These are phyloP conservation scores for Verruconis gallopava DNA, from an alignment of 2,329 filamentous ascomycete species.

Conservation along the genomic window DNA sequence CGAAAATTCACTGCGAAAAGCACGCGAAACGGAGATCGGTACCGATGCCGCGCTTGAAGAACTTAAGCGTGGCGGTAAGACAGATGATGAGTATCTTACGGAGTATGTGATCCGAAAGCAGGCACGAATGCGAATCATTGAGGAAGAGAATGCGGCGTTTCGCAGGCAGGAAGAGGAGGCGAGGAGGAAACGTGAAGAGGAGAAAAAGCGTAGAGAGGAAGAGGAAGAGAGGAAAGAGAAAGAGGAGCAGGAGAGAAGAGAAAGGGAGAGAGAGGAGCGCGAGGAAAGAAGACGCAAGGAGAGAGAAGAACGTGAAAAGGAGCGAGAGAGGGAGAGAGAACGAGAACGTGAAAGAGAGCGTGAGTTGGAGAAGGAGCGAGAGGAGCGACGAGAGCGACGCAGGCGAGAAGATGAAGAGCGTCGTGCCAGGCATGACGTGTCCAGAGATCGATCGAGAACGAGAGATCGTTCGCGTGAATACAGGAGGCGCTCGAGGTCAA, in stretches of 20 bases:
- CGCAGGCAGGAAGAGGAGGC: conserved; percentile 37
- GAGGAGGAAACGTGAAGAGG: conserved; percentile 37
- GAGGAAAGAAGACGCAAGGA: conserved; percentile 19
- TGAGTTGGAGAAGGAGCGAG: conserved; percentile 32
- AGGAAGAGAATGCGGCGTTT: conserved; percentile 47
- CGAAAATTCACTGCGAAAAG: conserved; percentile 54
- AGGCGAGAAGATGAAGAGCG: conserved; percentile 19
- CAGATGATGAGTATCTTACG: conserved; percentile 58
- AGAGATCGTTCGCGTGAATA: conserved; percentile 5
- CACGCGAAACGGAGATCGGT: conserved; percentile 55
- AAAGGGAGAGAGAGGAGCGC: conserved; percentile 22
- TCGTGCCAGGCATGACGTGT: conserved; percentile 32
- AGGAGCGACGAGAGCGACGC: conserved; percentile 20
- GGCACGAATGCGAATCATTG: conserved; percentile 48
- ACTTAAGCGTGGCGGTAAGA: conserved; percentile 51
- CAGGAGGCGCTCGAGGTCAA: conserved; percentile 19
- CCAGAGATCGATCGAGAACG: conserved; percentile 24
- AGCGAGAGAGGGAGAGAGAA: conserved; percentile 35
- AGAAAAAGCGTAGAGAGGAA: conserved; percentile 37
- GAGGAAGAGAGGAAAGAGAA: conserved; percentile 42
- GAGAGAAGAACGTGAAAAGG: conserved; percentile 29
- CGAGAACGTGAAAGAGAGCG: conserved; percentile 33
- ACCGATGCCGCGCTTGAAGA: conserved; percentile 55
- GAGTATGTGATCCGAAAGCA: conserved; percentile 49
- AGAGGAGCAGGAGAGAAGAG: conserved; percentile 39